Conservation (phyloP, 768 basidiomycete species). For the Termitomyces sp. region DNA sequence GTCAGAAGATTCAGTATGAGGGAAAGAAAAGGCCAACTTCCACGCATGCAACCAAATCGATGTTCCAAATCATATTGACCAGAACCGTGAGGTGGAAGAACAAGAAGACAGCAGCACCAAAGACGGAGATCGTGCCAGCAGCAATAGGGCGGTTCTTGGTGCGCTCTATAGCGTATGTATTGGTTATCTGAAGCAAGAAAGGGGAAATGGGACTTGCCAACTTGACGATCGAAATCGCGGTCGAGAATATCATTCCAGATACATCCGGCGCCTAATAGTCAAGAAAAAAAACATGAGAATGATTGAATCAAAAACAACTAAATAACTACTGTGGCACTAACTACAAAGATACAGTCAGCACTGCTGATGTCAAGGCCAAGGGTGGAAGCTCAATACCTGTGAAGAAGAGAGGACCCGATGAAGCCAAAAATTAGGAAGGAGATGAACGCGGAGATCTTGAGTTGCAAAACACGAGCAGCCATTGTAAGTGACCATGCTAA, state of each 20-base stretch:
- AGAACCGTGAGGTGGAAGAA: constrained; percentile 18
- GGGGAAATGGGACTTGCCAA: constrained; percentile 27
- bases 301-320: too few species aligned
- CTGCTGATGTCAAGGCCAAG: neutral
- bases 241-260: constrained; percentile 28
- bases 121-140: constrained; percentile 29
- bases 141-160: constrained; percentile 33
- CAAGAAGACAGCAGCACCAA: constrained; percentile 28
- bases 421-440: constrained; percentile 15
- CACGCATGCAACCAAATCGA: constrained; percentile 18
- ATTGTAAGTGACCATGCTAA: constrained; percentile 22
- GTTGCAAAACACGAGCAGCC: constrained; percentile 15
- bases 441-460: constrained; percentile 11
- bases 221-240: constrained; percentile 32
- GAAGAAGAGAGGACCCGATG: constrained; percentile 17
- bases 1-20: neutral
- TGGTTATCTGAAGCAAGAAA: neutral
- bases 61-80: constrained; percentile 18
- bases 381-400: constrained; percentile 13
- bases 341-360: constrained; percentile 5
- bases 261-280: constrained; percentile 22
- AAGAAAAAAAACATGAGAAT: too few species aligned
- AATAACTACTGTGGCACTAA: too few species aligned
- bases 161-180: constrained; percentile 24
- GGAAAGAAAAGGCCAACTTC: neutral